These are phyloP conservation scores for Dendrocalamus sinicus DNA, from an alignment of 176 grass and related monocot species.

Conservation along the genomic window DNA sequence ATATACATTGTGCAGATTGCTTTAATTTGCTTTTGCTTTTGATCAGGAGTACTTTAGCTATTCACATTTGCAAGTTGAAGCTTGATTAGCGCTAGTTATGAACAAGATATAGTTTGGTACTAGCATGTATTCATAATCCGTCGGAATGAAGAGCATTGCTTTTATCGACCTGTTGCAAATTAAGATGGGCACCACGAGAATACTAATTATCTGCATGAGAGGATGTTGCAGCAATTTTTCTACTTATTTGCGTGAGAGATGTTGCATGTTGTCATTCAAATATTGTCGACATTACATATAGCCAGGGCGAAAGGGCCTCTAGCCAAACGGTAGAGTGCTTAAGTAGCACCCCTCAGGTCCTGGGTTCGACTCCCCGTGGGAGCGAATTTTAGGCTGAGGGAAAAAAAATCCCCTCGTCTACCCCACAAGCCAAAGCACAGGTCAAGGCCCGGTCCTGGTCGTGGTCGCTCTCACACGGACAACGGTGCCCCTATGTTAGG, in stretches of 20 bases:
- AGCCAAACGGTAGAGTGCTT: no score
- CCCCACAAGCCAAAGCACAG: no score
- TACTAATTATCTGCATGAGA: not conserved
- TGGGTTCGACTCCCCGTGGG: no score
- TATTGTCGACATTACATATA: not conserved
- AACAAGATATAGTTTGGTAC: not conserved
- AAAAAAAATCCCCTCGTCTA: no score
- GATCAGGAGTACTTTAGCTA: not conserved
- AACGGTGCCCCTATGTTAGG: no score
- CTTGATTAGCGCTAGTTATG: not conserved
- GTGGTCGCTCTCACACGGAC: no score
- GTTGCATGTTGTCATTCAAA: not conserved
- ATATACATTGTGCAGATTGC: not conserved
- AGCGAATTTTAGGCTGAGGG: no score
- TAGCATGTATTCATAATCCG: not conserved
- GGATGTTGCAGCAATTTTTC: not conserved
- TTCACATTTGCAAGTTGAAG: not conserved
- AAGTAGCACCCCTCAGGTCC: no score
- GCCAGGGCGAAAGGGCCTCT: no score
- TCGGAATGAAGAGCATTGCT: not conserved
- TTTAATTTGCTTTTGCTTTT: not conserved
- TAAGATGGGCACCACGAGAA: not conserved
- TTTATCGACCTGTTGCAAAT: not conserved
- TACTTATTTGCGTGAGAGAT: not conserved
- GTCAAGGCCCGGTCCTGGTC: no score